Percentiles rank a stretch among this genome's conserved stretches.
phyloP scores from a whole-genome alignment of 2,329 filamentous ascomycete genomes.

The Trichoderma endophyticum region DNA sequence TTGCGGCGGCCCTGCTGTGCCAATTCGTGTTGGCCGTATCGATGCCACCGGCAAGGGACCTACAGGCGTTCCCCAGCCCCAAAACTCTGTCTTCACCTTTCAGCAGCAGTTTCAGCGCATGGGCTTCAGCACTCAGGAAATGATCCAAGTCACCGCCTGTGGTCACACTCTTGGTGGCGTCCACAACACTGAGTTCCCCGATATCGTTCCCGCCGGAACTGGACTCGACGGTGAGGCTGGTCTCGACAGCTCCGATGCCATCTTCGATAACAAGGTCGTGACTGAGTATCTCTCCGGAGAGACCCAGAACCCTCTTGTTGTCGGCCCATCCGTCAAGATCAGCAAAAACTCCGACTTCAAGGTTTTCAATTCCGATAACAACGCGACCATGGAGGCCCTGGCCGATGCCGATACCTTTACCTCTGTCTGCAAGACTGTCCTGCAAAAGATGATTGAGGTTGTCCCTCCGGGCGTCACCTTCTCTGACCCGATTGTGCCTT shows the following conservation, averaged over 20 bases:
- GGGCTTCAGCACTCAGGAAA: slow-evolving; percentile 54
- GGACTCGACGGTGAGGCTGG: slow-evolving; percentile 42
- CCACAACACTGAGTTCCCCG: slow-evolving; percentile 51
- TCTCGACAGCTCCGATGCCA: slow-evolving; percentile 47
- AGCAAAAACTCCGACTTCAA: slow-evolving; percentile 53
- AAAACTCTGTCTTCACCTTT: slow-evolving; percentile 53
- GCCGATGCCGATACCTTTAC: slow-evolving; percentile 43
- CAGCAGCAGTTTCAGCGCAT: slow-evolving; percentile 54
- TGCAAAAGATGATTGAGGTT: slow-evolving; percentile 61
- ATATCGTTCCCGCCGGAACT: slow-evolving; percentile 46
- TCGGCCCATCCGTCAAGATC: slow-evolving; percentile 45
- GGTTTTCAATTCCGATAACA: slow-evolving; percentile 54
- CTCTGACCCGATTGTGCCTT: slow-evolving; percentile 51
- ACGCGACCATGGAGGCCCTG: slow-evolving; percentile 52
- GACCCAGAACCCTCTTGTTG: slow-evolving; percentile 54
- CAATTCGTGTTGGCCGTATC: slow-evolving; percentile 50
- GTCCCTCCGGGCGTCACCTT: slow-evolving; percentile 52
- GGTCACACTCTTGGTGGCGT: slow-evolving; percentile 61
- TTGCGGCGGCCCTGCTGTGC: slow-evolving; percentile 56
- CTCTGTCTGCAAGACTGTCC: slow-evolving; percentile 46
- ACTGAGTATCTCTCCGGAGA: slow-evolving; percentile 55
- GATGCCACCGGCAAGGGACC: slow-evolving; percentile 50
- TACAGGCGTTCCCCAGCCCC: slow-evolving; percentile 54
- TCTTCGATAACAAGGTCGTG: slow-evolving; percentile 56
- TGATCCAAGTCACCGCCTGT: slow-evolving; percentile 60